Percentiles rank a stretch among this genome's conserved stretches.
These are phyloP conservation scores for Sphagnum magellanicum DNA, from an alignment of 228 moss, liverwort and hornwort species.

Conservation along the genomic window DNA sequence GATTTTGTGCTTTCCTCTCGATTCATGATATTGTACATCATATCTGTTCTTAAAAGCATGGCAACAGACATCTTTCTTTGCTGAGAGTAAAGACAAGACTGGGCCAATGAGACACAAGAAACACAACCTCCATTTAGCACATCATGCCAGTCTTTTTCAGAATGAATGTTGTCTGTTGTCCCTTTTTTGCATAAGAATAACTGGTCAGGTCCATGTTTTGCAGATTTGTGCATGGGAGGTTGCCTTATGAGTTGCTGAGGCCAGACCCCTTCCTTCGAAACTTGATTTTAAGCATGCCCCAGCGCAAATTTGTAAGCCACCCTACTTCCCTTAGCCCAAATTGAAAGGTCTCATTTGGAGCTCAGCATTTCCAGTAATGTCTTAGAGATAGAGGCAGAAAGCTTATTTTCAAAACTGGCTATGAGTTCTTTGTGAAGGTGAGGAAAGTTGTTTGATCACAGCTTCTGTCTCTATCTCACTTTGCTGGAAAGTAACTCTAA, in stretches of 20 bases:
- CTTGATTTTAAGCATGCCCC: conserved; percentile 52
- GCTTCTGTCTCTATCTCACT: too few relatives aligned
- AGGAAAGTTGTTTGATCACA: too few relatives aligned
- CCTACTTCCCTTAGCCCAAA: background rate
- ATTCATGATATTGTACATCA: background rate
- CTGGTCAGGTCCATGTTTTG: background rate
- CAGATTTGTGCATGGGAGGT: conserved; percentile 48
- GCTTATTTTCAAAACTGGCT: background rate
- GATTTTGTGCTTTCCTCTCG: background rate
- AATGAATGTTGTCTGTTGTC: background rate
- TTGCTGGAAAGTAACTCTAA: too few relatives aligned
- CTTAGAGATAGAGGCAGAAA: background rate
- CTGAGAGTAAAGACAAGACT: too few relatives aligned
- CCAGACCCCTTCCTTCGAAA: conserved; percentile 46
- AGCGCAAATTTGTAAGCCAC: conserved; percentile 22
- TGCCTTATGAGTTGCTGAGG: conserved; percentile 46
- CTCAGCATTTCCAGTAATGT: background rate
- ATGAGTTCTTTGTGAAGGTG: background rate
- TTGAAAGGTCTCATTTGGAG: background rate
- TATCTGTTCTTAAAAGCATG: background rate
- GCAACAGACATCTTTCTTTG: background rate
- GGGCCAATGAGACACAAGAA: too few relatives aligned
- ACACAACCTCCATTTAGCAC: too few relatives aligned
- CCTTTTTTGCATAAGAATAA: background rate
- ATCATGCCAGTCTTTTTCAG: background rate